Conservation (phyloP, 2,329 filamentous ascomycete species). For the Aspergillus eucalypticola region DNA sequence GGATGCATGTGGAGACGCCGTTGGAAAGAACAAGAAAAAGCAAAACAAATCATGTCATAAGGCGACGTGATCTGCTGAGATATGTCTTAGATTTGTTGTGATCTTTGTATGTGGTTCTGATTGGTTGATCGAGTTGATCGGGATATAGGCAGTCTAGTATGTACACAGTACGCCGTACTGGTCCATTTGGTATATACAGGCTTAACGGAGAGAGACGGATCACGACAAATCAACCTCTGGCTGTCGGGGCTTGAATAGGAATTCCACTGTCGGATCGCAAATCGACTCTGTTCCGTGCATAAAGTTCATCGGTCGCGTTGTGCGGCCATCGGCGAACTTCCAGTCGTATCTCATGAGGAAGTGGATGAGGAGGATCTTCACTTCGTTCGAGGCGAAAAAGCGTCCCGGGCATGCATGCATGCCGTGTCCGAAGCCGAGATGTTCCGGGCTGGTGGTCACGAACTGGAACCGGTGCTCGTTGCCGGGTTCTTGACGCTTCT, state of each 20-base stretch:
- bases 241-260: constrained; percentile 29
- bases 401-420: constrained; percentile 50
- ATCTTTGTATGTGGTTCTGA: background rate
- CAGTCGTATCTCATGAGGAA: constrained; percentile 57
- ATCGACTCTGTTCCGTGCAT: constrained; percentile 51
- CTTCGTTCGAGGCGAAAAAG: constrained; percentile 58
- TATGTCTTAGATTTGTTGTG: too few relatives aligned
- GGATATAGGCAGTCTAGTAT: background rate
- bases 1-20: too few relatives aligned
- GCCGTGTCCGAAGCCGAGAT: constrained; percentile 42
- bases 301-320: constrained; percentile 42
- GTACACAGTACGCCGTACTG: background rate
- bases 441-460: constrained; percentile 32
- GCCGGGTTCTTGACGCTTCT: constrained; percentile 31
- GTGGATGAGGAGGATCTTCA: constrained; percentile 57
- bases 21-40: too few relatives aligned
- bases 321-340: constrained; percentile 37
- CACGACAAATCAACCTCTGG: constrained; percentile 27
- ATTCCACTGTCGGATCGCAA: constrained; percentile 28
- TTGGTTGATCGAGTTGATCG: background rate
- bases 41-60: too few relatives aligned
- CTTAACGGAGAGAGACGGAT: background rate
- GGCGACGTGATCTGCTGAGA: too few relatives aligned
- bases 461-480: constrained; percentile 33
- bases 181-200: background rate